Conservation (phyloP, 352 stramenopile species). For the Phytophthora macrochlamydospora region DNA sequence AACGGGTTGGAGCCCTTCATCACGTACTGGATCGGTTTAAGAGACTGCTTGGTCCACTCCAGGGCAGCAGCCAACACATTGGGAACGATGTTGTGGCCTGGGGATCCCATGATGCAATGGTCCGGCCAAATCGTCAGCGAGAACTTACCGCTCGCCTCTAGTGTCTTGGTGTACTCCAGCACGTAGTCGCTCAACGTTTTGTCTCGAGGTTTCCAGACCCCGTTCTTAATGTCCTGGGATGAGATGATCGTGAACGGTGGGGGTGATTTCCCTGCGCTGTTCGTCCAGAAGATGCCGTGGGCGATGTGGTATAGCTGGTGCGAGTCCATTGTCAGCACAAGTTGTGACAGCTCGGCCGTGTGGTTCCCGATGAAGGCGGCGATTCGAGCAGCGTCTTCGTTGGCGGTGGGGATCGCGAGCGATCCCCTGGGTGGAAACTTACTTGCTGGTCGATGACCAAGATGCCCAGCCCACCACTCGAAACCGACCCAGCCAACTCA, state of each 20-base stretch:
- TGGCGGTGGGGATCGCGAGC: conserved; percentile 90
- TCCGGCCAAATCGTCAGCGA: conserved; percentile 94
- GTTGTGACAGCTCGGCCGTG: conserved; percentile 55
- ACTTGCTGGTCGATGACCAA: conserved; percentile 95
- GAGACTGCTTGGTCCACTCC: conserved; percentile 69
- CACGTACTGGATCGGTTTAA: conserved; percentile 76
- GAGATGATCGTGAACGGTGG: conserved; percentile 92
- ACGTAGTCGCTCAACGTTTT: conserved; percentile 76
- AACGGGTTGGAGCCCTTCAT: conserved; percentile 93
- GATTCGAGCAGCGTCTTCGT: conserved; percentile 88
- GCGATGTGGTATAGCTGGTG: conserved; percentile 94
- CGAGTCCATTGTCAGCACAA: conserved; percentile 94
- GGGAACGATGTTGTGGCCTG: conserved; percentile 84
- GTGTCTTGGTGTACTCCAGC: conserved; percentile 78
- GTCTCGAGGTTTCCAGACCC: conserved; percentile 54
- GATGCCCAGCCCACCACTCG: conserved; percentile 56
- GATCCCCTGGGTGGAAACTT: conserved; percentile 94
- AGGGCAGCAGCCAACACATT: conserved; percentile 76
- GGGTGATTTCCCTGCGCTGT: conserved; percentile 60
- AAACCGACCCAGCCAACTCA: conserved; percentile 29
- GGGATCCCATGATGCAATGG: conserved; percentile 93
- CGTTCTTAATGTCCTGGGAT: conserved; percentile 60
- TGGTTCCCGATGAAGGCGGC: conserved; percentile 79
- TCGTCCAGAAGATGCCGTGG: conserved; percentile 90
- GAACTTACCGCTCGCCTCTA: conserved; percentile 88